Percentiles rank a stretch among this genome's conserved stretches.
These are phyloP conservation scores for Hypomontagnella monticulosa DNA, from an alignment of 495 filamentous ascomycete genomes.

Conservation along the genomic window DNA sequence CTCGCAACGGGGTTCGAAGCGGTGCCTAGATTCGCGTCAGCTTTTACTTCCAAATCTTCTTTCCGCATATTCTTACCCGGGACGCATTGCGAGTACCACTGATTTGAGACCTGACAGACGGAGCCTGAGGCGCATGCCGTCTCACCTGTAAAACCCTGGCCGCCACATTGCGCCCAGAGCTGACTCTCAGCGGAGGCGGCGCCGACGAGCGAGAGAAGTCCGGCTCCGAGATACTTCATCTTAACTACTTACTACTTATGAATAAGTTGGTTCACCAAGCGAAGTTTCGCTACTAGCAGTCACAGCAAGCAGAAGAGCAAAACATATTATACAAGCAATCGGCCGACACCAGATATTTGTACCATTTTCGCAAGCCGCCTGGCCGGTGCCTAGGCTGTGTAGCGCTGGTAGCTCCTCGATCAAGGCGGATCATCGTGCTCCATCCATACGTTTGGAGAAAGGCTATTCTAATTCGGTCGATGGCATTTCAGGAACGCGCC, in stretches of 20 bases:
- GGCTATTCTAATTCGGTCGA: constrained; percentile 12
- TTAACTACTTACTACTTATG: background rate
- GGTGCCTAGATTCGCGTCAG: constrained; percentile 11
- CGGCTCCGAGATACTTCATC: constrained; percentile 42
- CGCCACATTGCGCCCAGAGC: constrained; percentile 61
- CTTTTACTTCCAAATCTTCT: constrained; percentile 10
- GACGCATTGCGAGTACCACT: constrained; percentile 61
- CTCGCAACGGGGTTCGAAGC: background rate
- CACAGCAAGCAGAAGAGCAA: background rate
- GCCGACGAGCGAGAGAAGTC: constrained; percentile 33
- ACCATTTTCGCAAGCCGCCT: background rate
- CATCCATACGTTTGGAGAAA: constrained; percentile 33
- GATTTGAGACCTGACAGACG: constrained; percentile 55
- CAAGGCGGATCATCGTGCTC: constrained; percentile 40
- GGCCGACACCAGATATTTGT: constrained; percentile 11
- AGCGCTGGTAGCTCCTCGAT: constrained; percentile 5
- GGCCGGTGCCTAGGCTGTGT: background rate
- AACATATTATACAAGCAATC: background rate
- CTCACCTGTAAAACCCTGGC: constrained; percentile 56
- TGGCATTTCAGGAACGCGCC: constrained; percentile 6
- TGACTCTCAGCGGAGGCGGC: constrained; percentile 27
- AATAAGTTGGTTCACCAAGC: background rate
- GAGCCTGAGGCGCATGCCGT: constrained; percentile 56
- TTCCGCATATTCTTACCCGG: constrained; percentile 27
- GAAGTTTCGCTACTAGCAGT: background rate